A percentile compares a stretch with the other conserved stretches of the same genome.
These are phyloP conservation scores for Suzukiozyma palmioleophila DNA, from an alignment of 1,139 yeast genomes.

Conservation along the genomic window DNA sequence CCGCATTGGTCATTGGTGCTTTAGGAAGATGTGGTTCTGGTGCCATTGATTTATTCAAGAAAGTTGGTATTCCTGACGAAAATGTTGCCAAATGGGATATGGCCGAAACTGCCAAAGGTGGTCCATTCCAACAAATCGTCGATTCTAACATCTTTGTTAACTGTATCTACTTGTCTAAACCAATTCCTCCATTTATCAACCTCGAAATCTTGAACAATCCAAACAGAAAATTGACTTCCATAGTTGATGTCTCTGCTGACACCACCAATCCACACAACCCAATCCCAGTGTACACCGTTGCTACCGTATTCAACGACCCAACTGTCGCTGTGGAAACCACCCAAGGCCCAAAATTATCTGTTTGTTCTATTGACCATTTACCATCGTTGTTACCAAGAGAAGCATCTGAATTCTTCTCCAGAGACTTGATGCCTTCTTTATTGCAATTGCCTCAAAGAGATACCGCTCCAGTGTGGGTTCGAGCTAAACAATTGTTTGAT, in stretches of 20 bases:
- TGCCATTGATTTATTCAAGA: conserved; percentile 77
- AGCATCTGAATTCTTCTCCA: conserved; percentile 86
- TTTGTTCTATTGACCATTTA: conserved; percentile 93
- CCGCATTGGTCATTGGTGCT: conserved; percentile 89
- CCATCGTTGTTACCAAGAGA: conserved; percentile 96
- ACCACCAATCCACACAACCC: conserved; percentile 98
- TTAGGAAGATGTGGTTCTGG: conserved; percentile 99
- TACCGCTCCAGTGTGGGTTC: conserved; percentile 84
- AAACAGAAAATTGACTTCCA: conserved; percentile 77
- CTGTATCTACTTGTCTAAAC: conserved; percentile 90
- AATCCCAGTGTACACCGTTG: conserved; percentile 83
- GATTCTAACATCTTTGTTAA: conserved; percentile 86
- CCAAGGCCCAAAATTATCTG: conserved; percentile 81
- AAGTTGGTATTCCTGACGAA: conserved; percentile 83
- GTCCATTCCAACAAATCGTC: conserved; percentile 92
- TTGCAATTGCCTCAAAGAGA: conserved; percentile 77
- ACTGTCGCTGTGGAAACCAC: conserved; percentile 78
- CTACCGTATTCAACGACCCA: conserved; percentile 88
- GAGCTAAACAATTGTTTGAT: conserved; percentile 78
- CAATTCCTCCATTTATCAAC: conserved; percentile 89
- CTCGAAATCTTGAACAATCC: conserved; percentile 57
- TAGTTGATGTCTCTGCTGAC: conserved; percentile 97
- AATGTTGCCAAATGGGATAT: conserved; percentile 93
- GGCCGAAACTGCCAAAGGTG: conserved; percentile 94
- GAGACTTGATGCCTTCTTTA: conserved; percentile 83